phyloP scores from a whole-genome alignment of 1,284 basidiomycete species.

The Pisolithus thermaeus region DNA sequence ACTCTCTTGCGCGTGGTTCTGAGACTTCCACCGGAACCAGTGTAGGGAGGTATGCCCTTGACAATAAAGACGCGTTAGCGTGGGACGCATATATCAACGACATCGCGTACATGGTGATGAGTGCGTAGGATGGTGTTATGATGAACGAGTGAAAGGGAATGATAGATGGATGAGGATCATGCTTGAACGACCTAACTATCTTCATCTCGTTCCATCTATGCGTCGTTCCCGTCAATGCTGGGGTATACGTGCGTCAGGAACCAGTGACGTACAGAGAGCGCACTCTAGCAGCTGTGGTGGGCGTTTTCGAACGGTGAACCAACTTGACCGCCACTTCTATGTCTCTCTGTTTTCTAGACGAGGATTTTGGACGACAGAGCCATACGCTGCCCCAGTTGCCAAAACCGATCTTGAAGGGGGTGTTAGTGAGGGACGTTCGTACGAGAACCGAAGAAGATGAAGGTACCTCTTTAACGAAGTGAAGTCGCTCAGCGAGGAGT shows the following conservation, averaged over 20 bases:
- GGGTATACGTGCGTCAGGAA: conserved; percentile 2
- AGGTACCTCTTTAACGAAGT: conserved; percentile 70
- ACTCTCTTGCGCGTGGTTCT: conserved; percentile 70
- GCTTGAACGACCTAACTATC: conserved; percentile 75
- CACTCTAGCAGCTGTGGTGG: conserved; percentile 82
- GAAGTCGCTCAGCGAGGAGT: conserved; percentile 59
- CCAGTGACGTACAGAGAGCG: conserved; percentile 60
- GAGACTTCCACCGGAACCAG: conserved; percentile 81
- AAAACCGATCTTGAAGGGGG: conserved; percentile 59
- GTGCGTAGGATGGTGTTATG: conserved; percentile 83
- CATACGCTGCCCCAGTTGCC: conserved; percentile 87
- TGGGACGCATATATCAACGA: conserved; percentile 1
- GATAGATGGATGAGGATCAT: conserved; percentile 83
- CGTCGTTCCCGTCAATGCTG: conserved; percentile 11
- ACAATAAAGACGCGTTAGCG: conserved; percentile 19
- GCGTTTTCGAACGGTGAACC: conserved; percentile 73
- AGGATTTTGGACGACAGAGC: conserved; percentile 60
- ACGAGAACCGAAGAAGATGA: conserved; percentile 2
- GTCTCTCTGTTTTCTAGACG: conserved; percentile 35
- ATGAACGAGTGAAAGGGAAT: conserved; percentile 90
- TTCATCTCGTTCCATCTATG: conserved; percentile 92
- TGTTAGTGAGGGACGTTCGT: not conserved
- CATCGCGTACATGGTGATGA: conserved; percentile 74
- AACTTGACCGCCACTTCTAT: conserved; percentile 82
- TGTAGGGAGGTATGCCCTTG: conserved; percentile 69